Evolutionary conservation across 2,329 filamentous ascomycete species (phyloP), one percentile per base, ranked within the genome.

Genomic region (Trichoderma gracile): DNA sequence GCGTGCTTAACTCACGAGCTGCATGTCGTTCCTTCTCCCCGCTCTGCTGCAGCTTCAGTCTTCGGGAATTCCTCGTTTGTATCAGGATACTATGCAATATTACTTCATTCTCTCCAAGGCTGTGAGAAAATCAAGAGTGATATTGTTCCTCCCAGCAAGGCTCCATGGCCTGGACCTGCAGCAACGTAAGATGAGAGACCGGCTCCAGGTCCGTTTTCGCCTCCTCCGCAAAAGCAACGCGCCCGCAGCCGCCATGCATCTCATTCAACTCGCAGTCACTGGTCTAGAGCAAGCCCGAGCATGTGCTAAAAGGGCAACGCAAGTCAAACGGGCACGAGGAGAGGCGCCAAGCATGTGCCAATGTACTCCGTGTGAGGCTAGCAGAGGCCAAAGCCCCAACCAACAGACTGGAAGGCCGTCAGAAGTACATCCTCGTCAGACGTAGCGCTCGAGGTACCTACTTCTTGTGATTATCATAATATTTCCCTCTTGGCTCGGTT

Each of bases 241-340:
- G 59, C 59, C 59, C 38, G 59, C 59, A n/a, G 43, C 49, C 40
- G 49, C 59, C 58, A 53, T 61, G 54, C 54, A 38, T 53, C 52
- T 4, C 21, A 27, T 55, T 42, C 19, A 40, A 42, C 25, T 15
- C 27, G 33, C 33, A 38, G 33, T 38, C 10, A 38, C 33, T 33
- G 9, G 17, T 38, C 25, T 47, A 19, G 43, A n/a, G 7, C n/a
- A 19, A 21, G 17, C n/a, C 17, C 9, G 5, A 46, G 45, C 19
- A 46, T 21, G 49, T 52, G n/a, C 25, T 21, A 19, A 15, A 19
- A 19, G 30, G 30, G 14, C 15, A 19, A 19, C 30, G 30, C 30
- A 33, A 10, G 9, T 33, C 43, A 50, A 30, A 38, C 33, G 33
- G 33, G 33, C 25, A 49, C 21, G 21, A 43, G 9, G 52, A 27